Conservation (phyloP, 192 early-diverging fungal species). For the Coemansia sp. region DNA sequence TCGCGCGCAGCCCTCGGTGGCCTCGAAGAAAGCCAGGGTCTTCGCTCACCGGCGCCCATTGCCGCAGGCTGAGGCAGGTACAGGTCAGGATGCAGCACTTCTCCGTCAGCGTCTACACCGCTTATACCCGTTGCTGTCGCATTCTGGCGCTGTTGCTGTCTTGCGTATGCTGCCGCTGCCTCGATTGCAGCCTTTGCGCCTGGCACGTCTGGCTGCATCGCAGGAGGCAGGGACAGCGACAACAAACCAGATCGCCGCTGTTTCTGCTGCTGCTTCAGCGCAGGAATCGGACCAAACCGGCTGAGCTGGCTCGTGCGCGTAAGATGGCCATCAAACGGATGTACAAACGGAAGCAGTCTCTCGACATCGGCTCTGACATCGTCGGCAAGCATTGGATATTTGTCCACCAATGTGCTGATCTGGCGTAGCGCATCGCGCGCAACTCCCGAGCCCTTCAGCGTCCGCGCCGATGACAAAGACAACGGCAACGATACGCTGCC, state of each 20-base stretch:
- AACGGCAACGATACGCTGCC: not conserved
- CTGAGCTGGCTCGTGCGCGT: conserved; percentile 29
- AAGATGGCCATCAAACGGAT: conserved; percentile 50
- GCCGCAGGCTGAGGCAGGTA: conserved; percentile 6
- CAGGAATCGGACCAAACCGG: conserved; percentile 36
- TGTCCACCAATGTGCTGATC: conserved; percentile 17
- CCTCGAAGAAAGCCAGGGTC: not conserved
- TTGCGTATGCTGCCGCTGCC: not conserved
- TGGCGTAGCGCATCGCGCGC: conserved; percentile 50
- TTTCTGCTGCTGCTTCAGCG: conserved; percentile 2
- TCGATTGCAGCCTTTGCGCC: not conserved
- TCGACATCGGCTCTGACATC: conserved; percentile 16
- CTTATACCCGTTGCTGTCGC: not conserved
- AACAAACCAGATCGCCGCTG: not conserved
- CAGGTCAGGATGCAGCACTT: conserved; percentile 4
- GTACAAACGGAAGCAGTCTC: conserved; percentile 34
- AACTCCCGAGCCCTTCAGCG: conserved; percentile 11
- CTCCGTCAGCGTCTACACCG: not conserved
- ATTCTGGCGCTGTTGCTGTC: conserved; percentile 7
- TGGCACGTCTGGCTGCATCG: not conserved
- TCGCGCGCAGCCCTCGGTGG: conserved; percentile 36
- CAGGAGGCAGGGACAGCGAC: not conserved
- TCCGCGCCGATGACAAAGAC: not conserved
- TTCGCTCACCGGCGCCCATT: not conserved
- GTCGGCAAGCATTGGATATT: conserved; percentile 32